Evolutionary conservation across 2,329 filamentous ascomycete genomes (phyloP).

Genomic region (Trichoderma semiorbis): DNA sequence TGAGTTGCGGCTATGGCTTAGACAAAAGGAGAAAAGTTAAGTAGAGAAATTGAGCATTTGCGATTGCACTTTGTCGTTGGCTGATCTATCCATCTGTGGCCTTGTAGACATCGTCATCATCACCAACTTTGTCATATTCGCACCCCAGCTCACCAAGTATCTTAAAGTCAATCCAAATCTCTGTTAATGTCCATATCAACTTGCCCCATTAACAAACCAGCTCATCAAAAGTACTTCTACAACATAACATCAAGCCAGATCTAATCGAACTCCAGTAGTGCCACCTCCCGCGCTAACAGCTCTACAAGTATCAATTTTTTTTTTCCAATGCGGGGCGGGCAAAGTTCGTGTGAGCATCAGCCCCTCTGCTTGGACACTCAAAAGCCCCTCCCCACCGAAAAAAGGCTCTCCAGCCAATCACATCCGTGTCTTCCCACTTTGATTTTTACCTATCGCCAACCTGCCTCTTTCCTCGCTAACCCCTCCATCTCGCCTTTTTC

Average conservation of each 20-base stretch:
- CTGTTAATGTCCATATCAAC: not conserved
- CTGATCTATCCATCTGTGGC: not conserved
- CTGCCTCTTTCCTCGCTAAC: not conserved
- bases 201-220: not conserved
- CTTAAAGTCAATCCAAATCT: not conserved
- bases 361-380: slow-evolving; percentile 7
- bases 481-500: not conserved
- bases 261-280: not conserved
- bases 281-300: not conserved
- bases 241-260: not conserved
- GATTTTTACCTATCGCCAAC: slow-evolving; percentile 16
- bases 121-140: not conserved
- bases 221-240: not conserved
- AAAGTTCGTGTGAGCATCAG: not conserved
- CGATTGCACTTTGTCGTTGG: not conserved
- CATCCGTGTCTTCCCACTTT: not conserved
- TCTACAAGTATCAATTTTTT: not conserved
- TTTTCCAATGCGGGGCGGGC: slow-evolving; percentile 10
- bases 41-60: not conserved
- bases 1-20: not conserved
- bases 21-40: not conserved
- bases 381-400: slow-evolving; percentile 9
- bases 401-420: not conserved
- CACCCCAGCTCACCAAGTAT: not conserved
- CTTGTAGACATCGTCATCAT: not conserved